Percentiles rank a stretch among this genome's conserved stretches.
phyloP scores from a whole-genome alignment of 139 green algal species.

The Picochlorum sp. region DNA sequence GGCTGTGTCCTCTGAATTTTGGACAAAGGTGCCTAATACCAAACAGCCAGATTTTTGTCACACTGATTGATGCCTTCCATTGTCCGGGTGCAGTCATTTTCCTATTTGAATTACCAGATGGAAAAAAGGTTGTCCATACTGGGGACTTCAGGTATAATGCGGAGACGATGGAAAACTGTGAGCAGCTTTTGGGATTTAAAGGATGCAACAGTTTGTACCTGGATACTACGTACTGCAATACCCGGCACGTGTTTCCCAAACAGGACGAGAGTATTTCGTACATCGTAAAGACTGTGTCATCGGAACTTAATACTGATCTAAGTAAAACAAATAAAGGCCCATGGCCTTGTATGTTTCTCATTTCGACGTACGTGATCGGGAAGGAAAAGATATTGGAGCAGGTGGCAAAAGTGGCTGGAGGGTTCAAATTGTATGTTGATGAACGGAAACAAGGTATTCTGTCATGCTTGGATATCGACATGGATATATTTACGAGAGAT shows the following conservation, averaged over 20 bases:
- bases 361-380: constrained; percentile 41
- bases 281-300: constrained; percentile 32
- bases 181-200: constrained; percentile 32
- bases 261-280: constrained; percentile 51
- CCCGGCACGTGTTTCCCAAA: constrained; percentile 47
- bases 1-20: constrained; percentile 34
- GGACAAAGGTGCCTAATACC: constrained; percentile 2
- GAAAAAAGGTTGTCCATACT: constrained; percentile 44
- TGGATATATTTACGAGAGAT: constrained; percentile 44
- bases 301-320: too few species aligned
- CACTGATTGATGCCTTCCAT: constrained; percentile 68
- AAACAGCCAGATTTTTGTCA: constrained; percentile 40
- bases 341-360: not conserved
- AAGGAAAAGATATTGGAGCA: constrained; percentile 71
- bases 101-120: constrained; percentile 53
- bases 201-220: constrained; percentile 51
- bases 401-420: constrained; percentile 28
- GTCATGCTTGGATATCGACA: constrained; percentile 24
- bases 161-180: constrained; percentile 22
- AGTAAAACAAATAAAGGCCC: too few species aligned
- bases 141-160: constrained; percentile 62
- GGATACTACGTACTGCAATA: constrained; percentile 79
- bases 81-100: constrained; percentile 65
- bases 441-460: constrained; percentile 51
- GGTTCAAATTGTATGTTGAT: too few species aligned